phyloP scores from a whole-genome alignment of 2,329 filamentous ascomycete genomes.

The Paecilomyces sp. region DNA sequence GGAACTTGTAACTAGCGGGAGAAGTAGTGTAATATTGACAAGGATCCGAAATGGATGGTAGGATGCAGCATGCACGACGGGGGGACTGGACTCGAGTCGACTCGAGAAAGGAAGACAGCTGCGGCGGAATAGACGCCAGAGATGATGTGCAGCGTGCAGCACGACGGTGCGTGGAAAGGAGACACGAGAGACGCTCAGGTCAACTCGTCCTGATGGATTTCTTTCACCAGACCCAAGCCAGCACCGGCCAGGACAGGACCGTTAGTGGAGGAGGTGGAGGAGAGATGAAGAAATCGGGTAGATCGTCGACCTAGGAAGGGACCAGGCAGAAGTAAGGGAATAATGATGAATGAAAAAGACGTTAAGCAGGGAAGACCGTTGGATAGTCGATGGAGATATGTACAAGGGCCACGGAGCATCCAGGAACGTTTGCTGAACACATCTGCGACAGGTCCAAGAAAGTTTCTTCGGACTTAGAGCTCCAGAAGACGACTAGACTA shows the following conservation, averaged over 20 bases:
- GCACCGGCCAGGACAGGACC: not conserved
- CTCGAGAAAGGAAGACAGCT: not conserved
- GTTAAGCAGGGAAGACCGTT: not conserved
- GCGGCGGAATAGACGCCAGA: conserved; percentile 1
- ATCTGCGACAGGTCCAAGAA: not conserved
- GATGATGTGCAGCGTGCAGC: conserved; percentile 23
- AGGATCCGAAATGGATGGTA: conserved; percentile 15
- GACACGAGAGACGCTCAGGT: not conserved
- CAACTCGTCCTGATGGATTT: not conserved
- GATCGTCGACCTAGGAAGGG: not conserved
- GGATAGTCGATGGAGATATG: not conserved
- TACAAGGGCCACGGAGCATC: not conserved
- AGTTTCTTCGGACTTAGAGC: not conserved
- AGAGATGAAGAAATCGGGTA: not conserved
- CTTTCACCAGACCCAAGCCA: not conserved
- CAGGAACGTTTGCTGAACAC: not conserved
- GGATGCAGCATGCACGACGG: conserved; percentile 13
- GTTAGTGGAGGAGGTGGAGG: not conserved
- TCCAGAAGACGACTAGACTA: not conserved
- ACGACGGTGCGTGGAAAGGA: conserved; percentile 11
- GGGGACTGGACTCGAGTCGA: not conserved
- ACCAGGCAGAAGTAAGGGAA: not conserved
- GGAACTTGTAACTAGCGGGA: conserved; percentile 29
- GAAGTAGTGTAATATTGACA: conserved; percentile 31
- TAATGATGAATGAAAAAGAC: not conserved